phyloP scores from a whole-genome alignment of 1,139 yeast species.

The Ogataea hybrid region DNA sequence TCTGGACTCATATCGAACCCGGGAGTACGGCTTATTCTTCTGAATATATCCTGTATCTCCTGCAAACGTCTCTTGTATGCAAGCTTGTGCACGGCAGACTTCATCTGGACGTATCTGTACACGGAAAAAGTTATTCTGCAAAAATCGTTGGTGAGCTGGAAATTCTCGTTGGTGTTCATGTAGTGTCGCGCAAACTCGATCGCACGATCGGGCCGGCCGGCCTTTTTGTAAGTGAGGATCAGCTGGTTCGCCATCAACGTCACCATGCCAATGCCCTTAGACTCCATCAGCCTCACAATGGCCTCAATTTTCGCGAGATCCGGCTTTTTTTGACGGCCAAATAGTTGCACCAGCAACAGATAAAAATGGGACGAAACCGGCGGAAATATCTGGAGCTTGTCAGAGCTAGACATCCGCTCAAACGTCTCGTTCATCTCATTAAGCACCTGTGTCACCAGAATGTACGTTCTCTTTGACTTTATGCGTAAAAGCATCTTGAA shows the following conservation, averaged over 20 bases:
- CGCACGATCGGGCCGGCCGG: constrained; percentile 24
- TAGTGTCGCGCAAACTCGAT: constrained; percentile 24
- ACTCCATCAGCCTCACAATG: constrained; percentile 23
- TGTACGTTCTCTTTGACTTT: constrained; percentile 21
- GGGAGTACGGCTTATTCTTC: constrained; percentile 15
- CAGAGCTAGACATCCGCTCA: neutral
- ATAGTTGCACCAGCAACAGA: constrained; percentile 24
- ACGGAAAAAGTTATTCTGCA: constrained; percentile 16
- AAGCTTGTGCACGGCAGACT: constrained; percentile 1
- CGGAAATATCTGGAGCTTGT: constrained; percentile 24
- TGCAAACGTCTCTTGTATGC: constrained; percentile 10
- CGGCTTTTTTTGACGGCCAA: constrained; percentile 26
- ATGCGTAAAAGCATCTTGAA: constrained; percentile 20
- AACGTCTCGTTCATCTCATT: constrained; percentile 24
- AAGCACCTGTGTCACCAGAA: constrained; percentile 22
- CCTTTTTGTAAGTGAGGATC: constrained; percentile 20
- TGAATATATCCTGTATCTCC: constrained; percentile 12
- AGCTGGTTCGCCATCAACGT: constrained; percentile 28
- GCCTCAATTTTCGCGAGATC: constrained; percentile 23
- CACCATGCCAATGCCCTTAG: constrained; percentile 21
- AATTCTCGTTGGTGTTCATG: constrained; percentile 2
- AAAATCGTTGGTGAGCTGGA: constrained; percentile 19
- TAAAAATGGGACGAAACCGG: constrained; percentile 28
- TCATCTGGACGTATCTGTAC: constrained; percentile 17
- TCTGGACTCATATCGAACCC: constrained; percentile 20